Evolutionary conservation across 306 rosid genomes (phyloP).

Genomic region (Dalbergia cultrata): DNA sequence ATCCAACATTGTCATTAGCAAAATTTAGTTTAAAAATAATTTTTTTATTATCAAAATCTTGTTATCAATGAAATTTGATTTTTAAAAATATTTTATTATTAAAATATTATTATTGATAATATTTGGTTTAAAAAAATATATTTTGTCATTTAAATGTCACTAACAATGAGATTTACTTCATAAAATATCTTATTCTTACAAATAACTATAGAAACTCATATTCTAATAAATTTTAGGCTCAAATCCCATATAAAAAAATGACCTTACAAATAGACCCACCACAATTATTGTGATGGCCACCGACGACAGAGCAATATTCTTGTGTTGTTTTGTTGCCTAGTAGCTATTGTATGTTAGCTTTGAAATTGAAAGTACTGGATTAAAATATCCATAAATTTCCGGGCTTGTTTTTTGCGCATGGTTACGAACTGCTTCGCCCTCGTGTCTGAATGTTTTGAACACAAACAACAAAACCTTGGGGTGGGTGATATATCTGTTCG

Average conservation of each 20-base stretch:
- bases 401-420: conserved; percentile 7
- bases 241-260: not conserved
- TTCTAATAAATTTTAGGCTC: no score
- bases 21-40: no score
- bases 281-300: conserved; percentile 50
- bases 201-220: no score
- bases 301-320: conserved; percentile 52
- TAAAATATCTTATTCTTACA: no score
- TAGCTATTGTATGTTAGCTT: conserved; percentile 33
- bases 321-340: conserved; percentile 46
- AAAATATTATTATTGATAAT: no score
- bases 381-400: conserved; percentile 4
- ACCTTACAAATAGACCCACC: conserved; percentile 40
- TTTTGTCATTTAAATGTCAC: no score
- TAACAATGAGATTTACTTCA: no score
- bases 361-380: not conserved
- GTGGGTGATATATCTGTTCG: conserved; percentile 14
- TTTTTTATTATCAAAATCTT: no score
- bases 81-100: no score
- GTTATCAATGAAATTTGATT: no score
- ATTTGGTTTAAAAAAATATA: no score
- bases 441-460: conserved; percentile 14
- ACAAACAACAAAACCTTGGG: not conserved
- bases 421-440: not conserved
- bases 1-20: no score